Evolutionary conservation across 139 green algal species (phyloP).

Genomic region (Dunaliella primolecta): DNA sequence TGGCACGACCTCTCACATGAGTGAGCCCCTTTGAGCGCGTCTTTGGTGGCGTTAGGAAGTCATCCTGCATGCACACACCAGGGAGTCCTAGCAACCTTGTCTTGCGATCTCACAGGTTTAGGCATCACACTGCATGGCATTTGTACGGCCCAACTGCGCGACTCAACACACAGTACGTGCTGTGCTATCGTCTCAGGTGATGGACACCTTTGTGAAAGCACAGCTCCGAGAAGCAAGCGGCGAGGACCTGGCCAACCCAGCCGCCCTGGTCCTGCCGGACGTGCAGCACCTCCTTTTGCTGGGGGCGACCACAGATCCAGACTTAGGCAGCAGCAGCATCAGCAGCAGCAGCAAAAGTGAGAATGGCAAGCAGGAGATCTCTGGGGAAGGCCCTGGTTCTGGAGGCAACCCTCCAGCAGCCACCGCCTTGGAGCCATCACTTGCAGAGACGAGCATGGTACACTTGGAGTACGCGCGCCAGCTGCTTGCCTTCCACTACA

Average conservation of each 20-base stretch:
- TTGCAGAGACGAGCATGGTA: not conserved
- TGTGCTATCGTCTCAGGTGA: not conserved
- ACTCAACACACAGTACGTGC: too few species aligned
- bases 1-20: too few species aligned
- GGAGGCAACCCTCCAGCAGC: not conserved
- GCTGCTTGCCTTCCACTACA: not conserved
- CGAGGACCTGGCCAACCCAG: not conserved
- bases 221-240: not conserved
- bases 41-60: too few species aligned
- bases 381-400: not conserved
- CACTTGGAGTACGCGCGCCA: slow-evolving; percentile 5
- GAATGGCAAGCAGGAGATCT: not conserved
- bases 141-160: too few species aligned
- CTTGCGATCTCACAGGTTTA: too few species aligned
- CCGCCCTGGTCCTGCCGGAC: not conserved
- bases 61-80: too few species aligned
- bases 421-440: not conserved
- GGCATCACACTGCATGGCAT: too few species aligned
- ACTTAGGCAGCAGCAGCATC: not conserved
- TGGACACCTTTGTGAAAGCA: not conserved
- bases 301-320: not conserved
- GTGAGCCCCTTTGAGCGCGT: too few species aligned
- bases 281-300: slow-evolving; percentile 8
- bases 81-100: too few species aligned
- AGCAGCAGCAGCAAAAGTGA: slow-evolving; percentile 10